These are phyloP conservation scores for Camellia oleifera DNA, from an alignment of 179 eudicot species.

Conservation along the genomic window DNA sequence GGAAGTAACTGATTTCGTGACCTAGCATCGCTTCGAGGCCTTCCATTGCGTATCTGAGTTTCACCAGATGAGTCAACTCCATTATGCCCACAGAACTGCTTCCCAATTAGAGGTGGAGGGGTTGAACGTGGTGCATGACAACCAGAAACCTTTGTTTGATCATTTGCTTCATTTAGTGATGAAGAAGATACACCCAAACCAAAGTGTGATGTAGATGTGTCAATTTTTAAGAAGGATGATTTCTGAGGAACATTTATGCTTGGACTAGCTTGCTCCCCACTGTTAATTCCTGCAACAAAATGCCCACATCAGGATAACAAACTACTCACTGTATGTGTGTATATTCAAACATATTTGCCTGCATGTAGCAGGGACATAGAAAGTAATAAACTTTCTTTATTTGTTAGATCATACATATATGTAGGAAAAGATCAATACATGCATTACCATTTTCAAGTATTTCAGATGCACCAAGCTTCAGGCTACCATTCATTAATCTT, in stretches of 20 bases:
- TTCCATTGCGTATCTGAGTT: constrained; percentile 31
- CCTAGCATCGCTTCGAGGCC: constrained; percentile 33
- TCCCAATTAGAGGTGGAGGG: constrained; percentile 25
- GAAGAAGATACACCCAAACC: constrained; percentile 27
- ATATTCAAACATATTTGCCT: neutral
- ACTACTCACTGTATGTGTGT: neutral
- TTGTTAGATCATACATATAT: neutral
- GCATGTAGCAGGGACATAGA: neutral
- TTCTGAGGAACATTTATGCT: constrained; percentile 22
- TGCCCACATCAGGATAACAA: neutral
- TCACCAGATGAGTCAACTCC: constrained; percentile 33
- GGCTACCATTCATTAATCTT: constrained; percentile 31
- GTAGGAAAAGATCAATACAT: constrained; percentile 29
- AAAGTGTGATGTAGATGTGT: constrained; percentile 20
- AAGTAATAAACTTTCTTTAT: neutral
- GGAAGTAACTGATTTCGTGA: constrained; percentile 36
- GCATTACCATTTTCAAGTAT: constrained; percentile 28
- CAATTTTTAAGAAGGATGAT: constrained; percentile 22
- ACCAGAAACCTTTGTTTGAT: constrained; percentile 21
- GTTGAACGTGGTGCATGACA: constrained; percentile 27
- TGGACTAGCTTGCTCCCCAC: constrained; percentile 27
- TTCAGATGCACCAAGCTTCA: constrained; percentile 31
- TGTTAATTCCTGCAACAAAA: constrained; percentile 36
- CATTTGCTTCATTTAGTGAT: constrained; percentile 30
- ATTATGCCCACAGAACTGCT: constrained; percentile 25